These are phyloP conservation scores for Mrakia blollopis DNA, from an alignment of 768 basidiomycete species.

Conservation along the genomic window DNA sequence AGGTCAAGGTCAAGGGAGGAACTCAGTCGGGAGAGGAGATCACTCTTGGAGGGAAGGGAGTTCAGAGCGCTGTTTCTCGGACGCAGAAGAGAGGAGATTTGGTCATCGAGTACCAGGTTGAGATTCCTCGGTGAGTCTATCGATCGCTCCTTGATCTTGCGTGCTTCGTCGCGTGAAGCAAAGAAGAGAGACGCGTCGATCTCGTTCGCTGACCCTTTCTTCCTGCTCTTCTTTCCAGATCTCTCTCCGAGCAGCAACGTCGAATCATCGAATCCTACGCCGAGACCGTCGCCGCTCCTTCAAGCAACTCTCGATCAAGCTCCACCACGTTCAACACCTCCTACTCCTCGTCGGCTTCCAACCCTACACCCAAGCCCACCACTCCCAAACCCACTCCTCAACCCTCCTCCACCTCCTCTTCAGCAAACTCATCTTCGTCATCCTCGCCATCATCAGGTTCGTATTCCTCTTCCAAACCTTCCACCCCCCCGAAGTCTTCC, in stretches of 20 bases:
- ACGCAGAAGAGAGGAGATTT: constrained; percentile 60
- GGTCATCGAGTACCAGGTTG: constrained; percentile 79
- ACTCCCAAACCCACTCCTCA: background rate
- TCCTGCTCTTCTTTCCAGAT: background rate
- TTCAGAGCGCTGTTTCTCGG: constrained; percentile 57
- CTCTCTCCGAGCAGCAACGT: constrained; percentile 26
- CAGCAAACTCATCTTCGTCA: background rate
- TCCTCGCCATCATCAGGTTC: constrained; percentile 26
- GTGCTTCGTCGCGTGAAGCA: background rate
- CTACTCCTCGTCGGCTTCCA: background rate
- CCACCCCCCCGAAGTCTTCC: background rate
- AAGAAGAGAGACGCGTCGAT: background rate
- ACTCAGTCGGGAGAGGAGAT: constrained; percentile 98
- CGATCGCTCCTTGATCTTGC: background rate
- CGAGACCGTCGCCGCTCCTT: constrained; percentile 12
- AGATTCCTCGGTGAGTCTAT: constrained; percentile 74
- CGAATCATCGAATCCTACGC: constrained; percentile 26
- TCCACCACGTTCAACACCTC: background rate
- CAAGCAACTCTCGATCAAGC: background rate
- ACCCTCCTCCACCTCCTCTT: background rate
- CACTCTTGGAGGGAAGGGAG: constrained; percentile 82
- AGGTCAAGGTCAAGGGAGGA: constrained; percentile 83
- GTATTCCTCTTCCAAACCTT: constrained; percentile 3
- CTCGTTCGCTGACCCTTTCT: background rate
- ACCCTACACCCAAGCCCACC: background rate